Evolutionary conservation across 306 rosid genomes (phyloP).

Genomic region (Datisca glomerata): DNA sequence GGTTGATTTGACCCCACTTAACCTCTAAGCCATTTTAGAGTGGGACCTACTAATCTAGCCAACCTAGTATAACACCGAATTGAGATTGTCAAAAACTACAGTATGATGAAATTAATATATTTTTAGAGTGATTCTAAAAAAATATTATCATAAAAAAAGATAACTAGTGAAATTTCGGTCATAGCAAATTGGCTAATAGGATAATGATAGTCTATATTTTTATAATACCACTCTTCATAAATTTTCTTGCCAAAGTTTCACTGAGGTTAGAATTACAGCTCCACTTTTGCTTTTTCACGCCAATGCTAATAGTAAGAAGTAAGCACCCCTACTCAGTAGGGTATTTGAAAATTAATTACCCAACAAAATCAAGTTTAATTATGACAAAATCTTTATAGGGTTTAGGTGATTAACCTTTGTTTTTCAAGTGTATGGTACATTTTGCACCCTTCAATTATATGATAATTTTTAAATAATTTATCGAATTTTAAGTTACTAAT

Average conservation of each 20-base stretch:
- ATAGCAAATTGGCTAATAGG: not conserved
- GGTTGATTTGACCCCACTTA: not conserved
- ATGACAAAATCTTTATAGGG: not conserved
- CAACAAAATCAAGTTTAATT: not conserved
- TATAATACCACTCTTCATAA: too few relatives aligned
- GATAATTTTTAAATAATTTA: too few relatives aligned
- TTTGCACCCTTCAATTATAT: too few relatives aligned
- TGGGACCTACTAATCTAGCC: not conserved
- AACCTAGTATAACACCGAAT: not conserved
- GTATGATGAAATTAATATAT: not conserved
- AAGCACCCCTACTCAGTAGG: not conserved
- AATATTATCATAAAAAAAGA: too few relatives aligned
- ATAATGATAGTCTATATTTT: not conserved
- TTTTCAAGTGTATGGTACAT: too few relatives aligned
- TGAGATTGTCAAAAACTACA: not conserved
- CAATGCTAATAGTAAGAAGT: not conserved
- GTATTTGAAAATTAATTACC: not conserved
- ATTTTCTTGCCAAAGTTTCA: too few relatives aligned
- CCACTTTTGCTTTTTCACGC: not conserved
- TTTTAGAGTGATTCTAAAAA: too few relatives aligned
- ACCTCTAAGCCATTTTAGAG: not conserved
- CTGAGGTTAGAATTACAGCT: not conserved
- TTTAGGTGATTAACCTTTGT: too few relatives aligned
- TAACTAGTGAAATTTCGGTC: not conserved
- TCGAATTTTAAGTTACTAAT: too few relatives aligned